phyloP scores from a whole-genome alignment of 352 stramenopile species.

The Discostella stelligera region DNA sequence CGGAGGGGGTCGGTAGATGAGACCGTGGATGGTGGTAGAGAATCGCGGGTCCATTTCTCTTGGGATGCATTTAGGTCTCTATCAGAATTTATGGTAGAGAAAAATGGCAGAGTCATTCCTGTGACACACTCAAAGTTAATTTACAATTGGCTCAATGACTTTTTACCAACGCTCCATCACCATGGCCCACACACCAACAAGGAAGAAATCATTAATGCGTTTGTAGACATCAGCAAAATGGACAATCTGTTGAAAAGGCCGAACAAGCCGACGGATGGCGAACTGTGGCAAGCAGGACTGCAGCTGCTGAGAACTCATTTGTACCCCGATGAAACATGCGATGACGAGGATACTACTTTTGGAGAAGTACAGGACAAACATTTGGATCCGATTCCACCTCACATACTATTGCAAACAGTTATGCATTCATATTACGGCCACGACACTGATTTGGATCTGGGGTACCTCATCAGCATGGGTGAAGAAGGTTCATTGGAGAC shows the following conservation, averaged over 20 bases:
- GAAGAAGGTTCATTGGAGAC: background rate
- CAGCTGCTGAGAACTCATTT: slow-evolving; percentile 15
- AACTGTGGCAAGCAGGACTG: slow-evolving; percentile 22
- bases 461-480: slow-evolving; percentile 3
- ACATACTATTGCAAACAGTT: slow-evolving; percentile 26
- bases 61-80: slow-evolving; percentile 15
- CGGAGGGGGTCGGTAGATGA: background rate
- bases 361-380: slow-evolving; percentile 2
- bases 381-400: slow-evolving; percentile 21
- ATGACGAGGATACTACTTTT: slow-evolving; percentile 1
- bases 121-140: background rate
- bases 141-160: background rate
- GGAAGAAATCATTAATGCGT: slow-evolving; percentile 15
- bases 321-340: background rate
- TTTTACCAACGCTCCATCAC: background rate
- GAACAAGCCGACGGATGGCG: slow-evolving; percentile 5
- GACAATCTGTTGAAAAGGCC: background rate
- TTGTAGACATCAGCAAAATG: slow-evolving; percentile 8
- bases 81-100: background rate
- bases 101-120: background rate
- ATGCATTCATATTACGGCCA: slow-evolving; percentile 42
- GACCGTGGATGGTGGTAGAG: background rate
- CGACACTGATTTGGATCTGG: slow-evolving; percentile 14
- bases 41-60: background rate
- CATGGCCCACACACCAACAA: background rate